These are phyloP conservation scores for Aspergillus kassunensis DNA, from an alignment of 495 filamentous ascomycete genomes.

Conservation along the genomic window DNA sequence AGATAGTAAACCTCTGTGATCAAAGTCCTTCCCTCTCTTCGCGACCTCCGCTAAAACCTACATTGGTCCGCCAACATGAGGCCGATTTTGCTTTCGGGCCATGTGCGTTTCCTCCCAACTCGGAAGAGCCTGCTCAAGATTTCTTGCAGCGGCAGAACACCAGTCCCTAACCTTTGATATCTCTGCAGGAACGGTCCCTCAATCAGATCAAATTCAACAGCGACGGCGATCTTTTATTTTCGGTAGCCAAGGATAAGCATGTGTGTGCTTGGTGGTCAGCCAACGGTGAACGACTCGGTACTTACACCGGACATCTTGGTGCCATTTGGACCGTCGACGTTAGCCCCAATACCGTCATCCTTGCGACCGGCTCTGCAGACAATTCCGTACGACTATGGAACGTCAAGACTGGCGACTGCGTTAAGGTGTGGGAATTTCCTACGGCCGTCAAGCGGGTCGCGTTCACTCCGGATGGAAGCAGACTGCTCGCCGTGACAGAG, in stretches of 20 bases:
- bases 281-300: constrained; percentile 92
- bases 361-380: constrained; percentile 93
- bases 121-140: constrained; percentile 10
- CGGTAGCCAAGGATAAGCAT: constrained; percentile 93
- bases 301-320: constrained; percentile 94
- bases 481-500: constrained; percentile 89
- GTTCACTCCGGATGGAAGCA: constrained; percentile 86
- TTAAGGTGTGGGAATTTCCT: constrained; percentile 96
- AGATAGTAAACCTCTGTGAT: constrained; percentile 20
- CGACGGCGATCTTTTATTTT: constrained; percentile 97
- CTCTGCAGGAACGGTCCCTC: constrained; percentile 78
- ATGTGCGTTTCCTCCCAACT: constrained; percentile 53
- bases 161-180: constrained; percentile 18
- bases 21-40: constrained; percentile 5
- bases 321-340: constrained; percentile 99
- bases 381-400: constrained; percentile 98
- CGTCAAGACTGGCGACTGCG: constrained; percentile 81
- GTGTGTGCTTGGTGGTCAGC: constrained; percentile 92
- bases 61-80: constrained; percentile 60
- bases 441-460: constrained; percentile 96
- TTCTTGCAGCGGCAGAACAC: constrained; percentile 13
- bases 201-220: constrained; percentile 97
- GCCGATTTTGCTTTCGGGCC: constrained; percentile 90
- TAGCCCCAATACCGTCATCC: constrained; percentile 87
- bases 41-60: constrained; percentile 15